Percentiles rank a stretch among this genome's conserved stretches.
Conservation (phyloP, 2,329 filamentous ascomycete genomes). For the Graphilbum fragrans region DNA sequence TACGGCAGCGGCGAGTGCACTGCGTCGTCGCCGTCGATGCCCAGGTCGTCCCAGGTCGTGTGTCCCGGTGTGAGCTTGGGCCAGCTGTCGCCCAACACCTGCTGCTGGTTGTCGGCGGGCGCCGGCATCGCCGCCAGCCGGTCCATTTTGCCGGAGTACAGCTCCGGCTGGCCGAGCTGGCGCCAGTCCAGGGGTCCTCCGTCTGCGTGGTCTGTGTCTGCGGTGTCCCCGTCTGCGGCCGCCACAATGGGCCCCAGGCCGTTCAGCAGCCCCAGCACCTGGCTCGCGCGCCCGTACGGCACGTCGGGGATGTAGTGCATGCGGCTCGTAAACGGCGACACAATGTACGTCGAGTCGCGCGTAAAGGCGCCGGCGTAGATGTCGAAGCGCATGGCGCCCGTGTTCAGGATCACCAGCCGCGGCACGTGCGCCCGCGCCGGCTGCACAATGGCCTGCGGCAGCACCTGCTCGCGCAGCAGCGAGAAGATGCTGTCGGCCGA, state of each 20-base stretch:
- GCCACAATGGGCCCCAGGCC: conserved; percentile 36
- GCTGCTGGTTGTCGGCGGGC: conserved; percentile 15
- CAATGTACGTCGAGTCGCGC: conserved; percentile 69
- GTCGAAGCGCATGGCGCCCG: conserved; percentile 86
- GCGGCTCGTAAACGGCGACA: conserved; percentile 77
- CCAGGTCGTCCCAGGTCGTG: conserved; percentile 77
- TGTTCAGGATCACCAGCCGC: conserved; percentile 70
- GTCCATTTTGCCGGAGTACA: conserved; percentile 11
- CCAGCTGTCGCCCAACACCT: conserved; percentile 13
- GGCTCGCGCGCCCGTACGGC: conserved; percentile 61
- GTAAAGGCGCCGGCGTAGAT: conserved; percentile 90
- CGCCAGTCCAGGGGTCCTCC: conserved; percentile 23
- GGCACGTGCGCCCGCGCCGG: conserved; percentile 36
- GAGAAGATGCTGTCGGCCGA: conserved; percentile 64
- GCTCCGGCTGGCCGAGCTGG: conserved; percentile 38
- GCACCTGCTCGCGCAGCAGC: conserved; percentile 64
- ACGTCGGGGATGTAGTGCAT: conserved; percentile 71
- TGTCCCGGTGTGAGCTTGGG: conserved; percentile 55
- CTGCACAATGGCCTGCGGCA: conserved; percentile 54
- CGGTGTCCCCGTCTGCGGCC: conserved; percentile 7
- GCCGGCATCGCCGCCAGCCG: conserved; percentile 1
- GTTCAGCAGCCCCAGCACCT: conserved; percentile 52
- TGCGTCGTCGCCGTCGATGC: conserved; percentile 81
- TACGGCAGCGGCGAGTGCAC: conserved; percentile 64
- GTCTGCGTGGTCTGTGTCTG: neutral